A percentile compares a stretch with the other conserved stretches of the same genome.
phyloP scores from a whole-genome alignment of 2,329 filamentous ascomycete species.

The Monilinia fructigena region DNA sequence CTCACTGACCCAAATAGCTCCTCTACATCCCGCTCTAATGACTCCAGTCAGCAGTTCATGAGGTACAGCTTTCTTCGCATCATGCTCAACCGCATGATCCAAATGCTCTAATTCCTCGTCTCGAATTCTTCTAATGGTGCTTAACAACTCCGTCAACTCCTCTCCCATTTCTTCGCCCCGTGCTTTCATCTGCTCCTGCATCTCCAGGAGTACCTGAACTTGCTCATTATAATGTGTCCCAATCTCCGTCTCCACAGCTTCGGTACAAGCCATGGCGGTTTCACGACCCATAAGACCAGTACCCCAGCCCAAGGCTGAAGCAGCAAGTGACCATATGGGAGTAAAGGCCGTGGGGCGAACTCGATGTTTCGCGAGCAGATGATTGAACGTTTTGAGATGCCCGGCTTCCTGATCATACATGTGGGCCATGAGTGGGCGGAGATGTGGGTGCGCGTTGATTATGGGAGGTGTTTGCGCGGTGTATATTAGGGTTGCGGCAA shows the following conservation, averaged over 20 bases:
- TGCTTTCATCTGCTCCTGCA: constrained; percentile 72
- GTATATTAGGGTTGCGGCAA: constrained; percentile 96
- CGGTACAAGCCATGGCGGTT: constrained; percentile 97
- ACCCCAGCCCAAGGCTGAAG: constrained; percentile 80
- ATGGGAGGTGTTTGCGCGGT: constrained; percentile 82
- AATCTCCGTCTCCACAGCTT: constrained; percentile 98
- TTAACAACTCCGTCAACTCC: constrained; percentile 71
- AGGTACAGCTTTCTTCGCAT: constrained; percentile 84
- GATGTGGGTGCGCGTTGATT: constrained; percentile 75
- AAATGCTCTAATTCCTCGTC: constrained; percentile 97
- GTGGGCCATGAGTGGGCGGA: constrained; percentile 88
- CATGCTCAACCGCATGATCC: constrained; percentile 90
- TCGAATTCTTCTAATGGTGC: constrained; percentile 75
- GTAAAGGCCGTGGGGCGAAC: constrained; percentile 91
- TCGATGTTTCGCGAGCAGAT: constrained; percentile 77
- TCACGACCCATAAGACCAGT: constrained; percentile 88
- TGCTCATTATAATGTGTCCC: constrained; percentile 94
- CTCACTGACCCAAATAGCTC: constrained; percentile 91
- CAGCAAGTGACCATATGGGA: constrained; percentile 80
- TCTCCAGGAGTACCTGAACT: constrained; percentile 76
- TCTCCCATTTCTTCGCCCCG: constrained; percentile 77
- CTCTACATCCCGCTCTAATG: constrained; percentile 85
- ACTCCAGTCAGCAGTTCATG: constrained; percentile 85
- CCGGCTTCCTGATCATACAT: constrained; percentile 97
- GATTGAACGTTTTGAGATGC: constrained; percentile 84